Base-by-base conservation (phyloP, 2,329 filamentous ascomycete species). In the Sarocladium oryzae region DNA sequence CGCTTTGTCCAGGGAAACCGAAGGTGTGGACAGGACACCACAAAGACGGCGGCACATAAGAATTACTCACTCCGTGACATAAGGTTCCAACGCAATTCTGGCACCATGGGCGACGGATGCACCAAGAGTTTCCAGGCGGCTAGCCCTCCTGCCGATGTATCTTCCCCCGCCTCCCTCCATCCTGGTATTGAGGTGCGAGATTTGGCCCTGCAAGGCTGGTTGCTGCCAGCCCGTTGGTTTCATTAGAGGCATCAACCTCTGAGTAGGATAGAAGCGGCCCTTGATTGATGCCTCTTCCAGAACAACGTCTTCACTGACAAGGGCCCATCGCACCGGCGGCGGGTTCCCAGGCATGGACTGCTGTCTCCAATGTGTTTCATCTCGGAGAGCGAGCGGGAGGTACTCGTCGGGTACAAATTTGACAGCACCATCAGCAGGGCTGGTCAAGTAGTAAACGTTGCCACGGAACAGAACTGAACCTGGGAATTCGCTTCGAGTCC, bases 191-290 rank as follows among this genome's bases (percentile, higher is more conserved):
- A 82, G 68, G 49, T 74, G 74, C 3, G 69, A 65, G 52, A 72
- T 67, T 41, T 72, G 70, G 28, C 75, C 72, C 33, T 65, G 62
- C 21, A 62, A 58, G 30, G 73, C 55, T 15, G 68, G 66, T 4
- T 62, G 61, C 36, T 71, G 62, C 53, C 70, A 72, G 4, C 61
- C 63, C 1, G 58, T 60, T 9, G 67, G 66, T 36, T 76, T 68
- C 50, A 81, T 64, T 51, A 80, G 71, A 15, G 71, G 70, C 63
- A 79, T 74, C 32, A 82, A 67, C 53, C 71, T 69, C 52, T 72
- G 65, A n/a, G 75, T 76, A 15, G 78, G 74, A 64, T 82, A 82
- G 64, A 81, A 81, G n/a, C 79, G 69, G 49, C 79, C 79, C 52
- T 71, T 69, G 49, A 82, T 69, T 20, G 69, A 67, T 13, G 61